A percentile compares a stretch with the other conserved stretches of the same genome.
phyloP scores from a whole-genome alignment of 2,329 filamentous ascomycete species.

The Colletotrichum brevisporum region DNA sequence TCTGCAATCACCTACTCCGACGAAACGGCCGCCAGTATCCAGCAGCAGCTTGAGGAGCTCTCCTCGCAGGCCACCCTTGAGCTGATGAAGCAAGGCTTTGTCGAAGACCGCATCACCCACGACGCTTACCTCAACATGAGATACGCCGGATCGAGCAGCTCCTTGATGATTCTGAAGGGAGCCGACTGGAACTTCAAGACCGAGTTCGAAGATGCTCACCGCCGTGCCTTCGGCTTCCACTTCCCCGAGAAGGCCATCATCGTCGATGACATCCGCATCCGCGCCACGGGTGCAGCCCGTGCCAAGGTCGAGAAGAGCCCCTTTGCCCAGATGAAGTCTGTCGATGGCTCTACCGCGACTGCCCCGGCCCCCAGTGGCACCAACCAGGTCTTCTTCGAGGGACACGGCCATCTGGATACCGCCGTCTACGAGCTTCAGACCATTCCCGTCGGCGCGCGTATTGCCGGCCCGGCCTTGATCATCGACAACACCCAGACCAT shows the following conservation, averaged over 20 bases:
- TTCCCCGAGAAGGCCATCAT: slow-evolving; percentile 53
- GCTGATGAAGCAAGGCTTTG: slow-evolving; percentile 48
- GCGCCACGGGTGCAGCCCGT: slow-evolving; percentile 36
- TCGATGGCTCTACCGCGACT: slow-evolving; percentile 42
- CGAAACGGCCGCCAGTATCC: slow-evolving; percentile 39
- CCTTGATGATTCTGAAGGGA: slow-evolving; percentile 52
- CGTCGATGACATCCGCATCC: slow-evolving; percentile 42
- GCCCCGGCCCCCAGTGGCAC: slow-evolving; percentile 80
- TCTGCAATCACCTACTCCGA: slow-evolving; percentile 47
- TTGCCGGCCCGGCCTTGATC: slow-evolving; percentile 77
- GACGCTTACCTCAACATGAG: slow-evolving; percentile 59
- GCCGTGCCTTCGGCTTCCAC: slow-evolving; percentile 80
- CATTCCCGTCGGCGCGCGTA: slow-evolving; percentile 32
- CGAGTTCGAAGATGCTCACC: slow-evolving; percentile 78
- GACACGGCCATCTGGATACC: slow-evolving; percentile 32
- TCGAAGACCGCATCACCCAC: slow-evolving; percentile 55
- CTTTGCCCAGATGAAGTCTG: slow-evolving; percentile 36
- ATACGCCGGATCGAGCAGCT: slow-evolving; percentile 59
- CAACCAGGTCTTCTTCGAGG: slow-evolving; percentile 49
- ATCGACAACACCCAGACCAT: slow-evolving; percentile 83
- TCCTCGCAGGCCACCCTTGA: slow-evolving; percentile 48
- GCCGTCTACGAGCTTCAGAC: slow-evolving; percentile 33
- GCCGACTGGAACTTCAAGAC: slow-evolving; percentile 66
- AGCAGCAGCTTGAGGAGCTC: slow-evolving; percentile 49
- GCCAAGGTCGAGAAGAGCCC: slow-evolving; percentile 40